Base-by-base conservation (phyloP, 2,329 filamentous ascomycete genomes). In the Ophiostoma himal-ulmi region DNA sequence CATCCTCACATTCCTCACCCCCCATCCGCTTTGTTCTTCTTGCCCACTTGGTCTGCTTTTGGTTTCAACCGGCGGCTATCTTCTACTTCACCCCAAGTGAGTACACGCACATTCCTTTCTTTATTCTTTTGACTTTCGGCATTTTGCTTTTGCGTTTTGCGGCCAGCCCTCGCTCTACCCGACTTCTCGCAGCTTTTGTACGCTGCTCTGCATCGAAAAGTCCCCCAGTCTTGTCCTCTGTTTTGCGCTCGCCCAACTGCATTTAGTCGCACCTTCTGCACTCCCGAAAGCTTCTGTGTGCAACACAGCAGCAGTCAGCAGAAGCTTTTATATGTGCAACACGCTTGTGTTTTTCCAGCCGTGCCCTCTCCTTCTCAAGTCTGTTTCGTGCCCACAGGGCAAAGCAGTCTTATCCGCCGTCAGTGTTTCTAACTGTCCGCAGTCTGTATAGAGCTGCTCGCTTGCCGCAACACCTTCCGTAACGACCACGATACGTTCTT, bases 251-350 rank as follows among this genome's bases (percentile, higher is more conserved):
- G 22, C 62, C 39, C n/a, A 34, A 36, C 67, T 39, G 52, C 34
- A 41, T 62, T 1, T 7, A 48, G 67, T 66, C 36, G 54, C 48
- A 34, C 48, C 34, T 39, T 68, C 30, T 26, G 22, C 65, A 20
- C 30, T 68, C 48, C 48, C 36, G 48, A 69, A n/a, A 62, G 34
- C 57, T 30, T 41, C 5, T 44, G 37, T 22, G 22, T 48, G 64
- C 62, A 30, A 69, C 62, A 69, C 39, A 22, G 20, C 60, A 44
- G 20, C 22, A 67, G 34, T 22, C 67, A 67, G 67, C 70, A 20
- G 22, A 39, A 67, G 22, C 65, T 68, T 1, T 41, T 67, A 48
- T 52, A 67, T 69, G 68, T 57, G 68, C 62, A 68, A 68, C 67
- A 30, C 22, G 6, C 41, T 66, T 60, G 66, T 66, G 67, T 26